A percentile compares a stretch with the other conserved stretches of the same genome.
Conservation (phyloP, 2,329 filamentous ascomycete species). For the Clarireedia sp. region DNA sequence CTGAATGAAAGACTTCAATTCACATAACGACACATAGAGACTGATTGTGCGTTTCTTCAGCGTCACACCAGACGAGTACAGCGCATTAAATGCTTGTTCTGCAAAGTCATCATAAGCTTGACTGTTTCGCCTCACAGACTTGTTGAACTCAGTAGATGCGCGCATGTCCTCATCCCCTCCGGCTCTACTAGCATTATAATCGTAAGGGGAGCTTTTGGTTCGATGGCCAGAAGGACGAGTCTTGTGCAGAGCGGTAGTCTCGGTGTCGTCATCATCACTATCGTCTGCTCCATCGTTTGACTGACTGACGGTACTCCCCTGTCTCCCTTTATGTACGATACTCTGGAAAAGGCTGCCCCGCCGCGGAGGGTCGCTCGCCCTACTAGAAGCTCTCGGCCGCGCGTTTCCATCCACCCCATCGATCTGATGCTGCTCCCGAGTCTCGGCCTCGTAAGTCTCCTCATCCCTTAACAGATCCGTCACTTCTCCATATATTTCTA, state of each 20-base stretch:
- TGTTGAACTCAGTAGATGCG: constrained; percentile 53
- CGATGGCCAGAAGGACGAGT: constrained; percentile 26
- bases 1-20: constrained; percentile 91
- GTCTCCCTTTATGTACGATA: constrained; percentile 37
- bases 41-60: constrained; percentile 86
- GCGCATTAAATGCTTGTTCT: constrained; percentile 61
- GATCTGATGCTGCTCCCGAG: constrained; percentile 20
- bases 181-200: constrained; percentile 10
- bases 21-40: constrained; percentile 86
- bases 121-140: constrained; percentile 53
- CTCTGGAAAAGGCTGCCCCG: constrained; percentile 45
- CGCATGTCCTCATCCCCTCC: constrained; percentile 44
- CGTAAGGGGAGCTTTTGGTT: constrained; percentile 28
- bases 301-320: constrained; percentile 37
- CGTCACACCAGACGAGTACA: constrained; percentile 68
- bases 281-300: constrained; percentile 51
- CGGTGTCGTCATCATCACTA: constrained; percentile 54
- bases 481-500: constrained; percentile 76
- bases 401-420: constrained; percentile 28
- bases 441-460: constrained; percentile 47
- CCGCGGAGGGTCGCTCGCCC: constrained; percentile 35
- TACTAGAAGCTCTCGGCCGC: constrained; percentile 37
- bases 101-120: constrained; percentile 68
- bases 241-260: constrained; percentile 40
- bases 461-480: constrained; percentile 70